Percentiles rank a stretch among this genome's conserved stretches.
These are phyloP conservation scores for Schizophyllum commune DNA, from an alignment of 1,284 basidiomycete species.

Conservation along the genomic window DNA sequence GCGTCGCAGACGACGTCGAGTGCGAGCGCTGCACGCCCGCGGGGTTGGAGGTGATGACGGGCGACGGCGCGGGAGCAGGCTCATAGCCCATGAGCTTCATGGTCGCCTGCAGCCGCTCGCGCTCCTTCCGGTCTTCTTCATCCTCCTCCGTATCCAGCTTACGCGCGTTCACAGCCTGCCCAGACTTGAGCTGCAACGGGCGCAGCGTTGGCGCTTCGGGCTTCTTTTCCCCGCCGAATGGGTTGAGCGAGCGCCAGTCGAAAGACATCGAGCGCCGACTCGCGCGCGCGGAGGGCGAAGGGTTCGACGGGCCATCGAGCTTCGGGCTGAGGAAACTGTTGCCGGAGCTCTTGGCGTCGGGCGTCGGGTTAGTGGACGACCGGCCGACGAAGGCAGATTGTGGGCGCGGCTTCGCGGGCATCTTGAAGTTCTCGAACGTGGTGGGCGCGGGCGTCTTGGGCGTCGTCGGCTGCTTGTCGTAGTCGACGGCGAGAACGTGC, in stretches of 20 bases:
- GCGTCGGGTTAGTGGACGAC: constrained; percentile 30
- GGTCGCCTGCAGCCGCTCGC: constrained; percentile 78
- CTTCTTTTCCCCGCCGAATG: constrained; percentile 64
- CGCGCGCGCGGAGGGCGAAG: constrained; percentile 27
- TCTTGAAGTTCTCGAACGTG: constrained; percentile 17
- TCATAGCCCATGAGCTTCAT: constrained; percentile 92
- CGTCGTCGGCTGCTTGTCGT: constrained; percentile 47
- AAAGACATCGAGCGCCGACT: constrained; percentile 74
- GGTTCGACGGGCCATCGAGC: constrained; percentile 17
- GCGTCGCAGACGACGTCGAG: constrained; percentile 24
- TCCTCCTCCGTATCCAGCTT: constrained; percentile 79
- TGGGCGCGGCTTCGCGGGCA: constrained; percentile 41
- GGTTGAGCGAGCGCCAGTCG: constrained; percentile 69
- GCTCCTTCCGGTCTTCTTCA: constrained; percentile 79
- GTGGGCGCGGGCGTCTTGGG: constrained; percentile 26
- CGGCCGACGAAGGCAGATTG: constrained; percentile 51
- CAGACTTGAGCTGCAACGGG: constrained; percentile 66
- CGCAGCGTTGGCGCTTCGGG: constrained; percentile 51
- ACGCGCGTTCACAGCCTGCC: constrained; percentile 40
- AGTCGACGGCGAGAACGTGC: constrained; percentile 85
- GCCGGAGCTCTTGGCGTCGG: constrained; percentile 17
- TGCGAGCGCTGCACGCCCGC: constrained; percentile 34
- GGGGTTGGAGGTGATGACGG: constrained; percentile 25
- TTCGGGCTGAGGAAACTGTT: constrained; percentile 25
- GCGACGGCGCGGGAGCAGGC: constrained; percentile 34